Evolutionary conservation across 2,329 filamentous ascomycete species (phyloP).

Genomic region (Fusarium clavum): DNA sequence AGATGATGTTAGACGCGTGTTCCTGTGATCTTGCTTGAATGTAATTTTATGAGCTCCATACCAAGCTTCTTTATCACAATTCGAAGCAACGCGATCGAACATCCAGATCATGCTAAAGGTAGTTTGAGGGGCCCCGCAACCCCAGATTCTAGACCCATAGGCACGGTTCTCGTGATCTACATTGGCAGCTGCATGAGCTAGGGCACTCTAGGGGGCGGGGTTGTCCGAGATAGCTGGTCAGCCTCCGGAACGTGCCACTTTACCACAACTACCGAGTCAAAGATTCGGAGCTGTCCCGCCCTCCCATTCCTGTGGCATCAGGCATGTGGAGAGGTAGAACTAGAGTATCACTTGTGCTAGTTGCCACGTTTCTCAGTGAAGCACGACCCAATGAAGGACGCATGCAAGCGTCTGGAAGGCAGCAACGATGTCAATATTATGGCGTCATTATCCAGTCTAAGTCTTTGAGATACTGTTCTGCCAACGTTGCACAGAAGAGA

Average conservation of each 20-base stretch:
- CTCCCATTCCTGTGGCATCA: background rate
- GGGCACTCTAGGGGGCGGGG: background rate
- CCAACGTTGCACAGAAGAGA: too few relatives aligned
- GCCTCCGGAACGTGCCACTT: background rate
- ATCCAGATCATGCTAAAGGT: background rate
- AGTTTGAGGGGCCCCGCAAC: background rate
- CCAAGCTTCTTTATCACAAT: background rate
- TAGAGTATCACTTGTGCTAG: background rate
- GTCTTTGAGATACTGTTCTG: too few relatives aligned
- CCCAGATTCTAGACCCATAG: background rate
- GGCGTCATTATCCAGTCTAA: background rate
- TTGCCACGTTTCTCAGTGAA: background rate
- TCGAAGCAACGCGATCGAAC: background rate
- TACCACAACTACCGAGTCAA: background rate
- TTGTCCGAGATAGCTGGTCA: background rate
- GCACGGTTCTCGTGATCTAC: background rate
- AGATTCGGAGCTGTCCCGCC: background rate
- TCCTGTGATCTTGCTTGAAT: background rate
- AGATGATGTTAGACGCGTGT: background rate
- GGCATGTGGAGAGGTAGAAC: background rate
- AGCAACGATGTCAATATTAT: background rate
- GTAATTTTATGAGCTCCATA: background rate
- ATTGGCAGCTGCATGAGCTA: background rate
- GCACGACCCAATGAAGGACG: fast-evolving
- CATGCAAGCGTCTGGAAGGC: background rate